Evolutionary conservation across 257 asterid species (phyloP), one percentile per base, ranked within the genome.

Genomic region (Solanum appendiculatum): DNA sequence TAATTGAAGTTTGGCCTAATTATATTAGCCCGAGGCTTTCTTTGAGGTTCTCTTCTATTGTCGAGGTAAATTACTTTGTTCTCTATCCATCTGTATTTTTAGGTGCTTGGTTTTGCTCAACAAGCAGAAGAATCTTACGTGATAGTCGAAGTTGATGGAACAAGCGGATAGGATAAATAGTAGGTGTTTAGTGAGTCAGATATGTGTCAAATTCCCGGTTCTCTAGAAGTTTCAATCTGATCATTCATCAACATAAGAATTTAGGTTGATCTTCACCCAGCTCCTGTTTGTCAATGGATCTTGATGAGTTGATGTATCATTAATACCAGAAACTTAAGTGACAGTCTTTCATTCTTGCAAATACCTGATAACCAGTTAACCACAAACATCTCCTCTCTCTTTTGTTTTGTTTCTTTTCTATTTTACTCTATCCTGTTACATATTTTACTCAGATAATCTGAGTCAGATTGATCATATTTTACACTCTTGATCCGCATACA

Each of bases 1-100:
- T 95, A 54, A 86, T 90, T 44, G 98, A 96, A 89, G 87, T 94
- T 88, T 97, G 99, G 99, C 92, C 92, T 83, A 94, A 91, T 72
- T 96, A 87, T 89, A 87, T 97, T 72, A 92, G 91, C 89, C 98
- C 95, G 37, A 96, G 94, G 92, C 99, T 97, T 86, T 97, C 99
- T 51, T 93, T 90, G 84, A 93, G 95, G 86, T 94, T 97, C 91
- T 93, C 97, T 46, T 94, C 97, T 72, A 92, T 97, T 85, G 93
- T 97, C 66, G 98, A 96, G 99, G 99, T 95, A 91, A 90, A 88
- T 74, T 85, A 77, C 86, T 88, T 73, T 69, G 40, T 86, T 85
- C 82, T 80, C 69, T 84, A 39, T 75, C 36, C 39, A 75, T 6
- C 84, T 6, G 10, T 16, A 74, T 11, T 40, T 21, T 25, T 25